These are phyloP conservation scores for Triticum dicoccoides DNA, from an alignment of 176 grass and related monocot genomes.

Conservation along the genomic window DNA sequence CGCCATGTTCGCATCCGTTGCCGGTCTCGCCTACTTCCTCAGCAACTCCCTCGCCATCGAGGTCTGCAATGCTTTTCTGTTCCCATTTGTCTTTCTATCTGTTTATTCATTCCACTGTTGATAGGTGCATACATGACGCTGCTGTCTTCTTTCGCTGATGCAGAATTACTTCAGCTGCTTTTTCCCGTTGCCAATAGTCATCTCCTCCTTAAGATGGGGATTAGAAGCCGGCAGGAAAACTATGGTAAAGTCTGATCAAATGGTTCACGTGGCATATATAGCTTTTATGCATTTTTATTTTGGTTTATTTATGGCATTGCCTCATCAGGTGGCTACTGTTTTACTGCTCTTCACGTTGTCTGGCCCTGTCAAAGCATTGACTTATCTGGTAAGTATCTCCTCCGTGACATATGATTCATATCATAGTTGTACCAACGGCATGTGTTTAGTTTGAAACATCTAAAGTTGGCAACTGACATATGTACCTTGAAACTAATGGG, in stretches of 20 bases:
- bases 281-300: neutral
- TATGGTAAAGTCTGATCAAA: slow-evolving; percentile 51
- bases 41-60: slow-evolving; percentile 87
- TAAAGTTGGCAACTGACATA: neutral
- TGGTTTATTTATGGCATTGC: slow-evolving; percentile 10
- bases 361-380: slow-evolving; percentile 88
- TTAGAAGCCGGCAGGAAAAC: slow-evolving; percentile 82
- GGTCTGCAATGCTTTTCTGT: slow-evolving; percentile 6
- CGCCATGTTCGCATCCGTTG: slow-evolving; percentile 88
- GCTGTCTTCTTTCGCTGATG: slow-evolving; percentile 22
- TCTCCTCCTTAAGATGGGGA: slow-evolving; percentile 95
- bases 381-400: slow-evolving; percentile 65
- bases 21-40: slow-evolving; percentile 86
- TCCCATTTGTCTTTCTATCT: neutral
- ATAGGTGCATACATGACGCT: neutral
- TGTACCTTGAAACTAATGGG: neutral
- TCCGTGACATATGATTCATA: slow-evolving; percentile 8
- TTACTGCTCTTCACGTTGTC: slow-evolving; percentile 81
- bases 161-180: slow-evolving; percentile 97
- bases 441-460: neutral
- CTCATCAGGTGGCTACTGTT: slow-evolving; percentile 80
- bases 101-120: neutral
- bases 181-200: slow-evolving; percentile 90
- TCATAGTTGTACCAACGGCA: neutral
- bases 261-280: neutral